Base-by-base conservation (phyloP, 1,139 yeast species). In the Debaryomyces nepalensis region DNA sequence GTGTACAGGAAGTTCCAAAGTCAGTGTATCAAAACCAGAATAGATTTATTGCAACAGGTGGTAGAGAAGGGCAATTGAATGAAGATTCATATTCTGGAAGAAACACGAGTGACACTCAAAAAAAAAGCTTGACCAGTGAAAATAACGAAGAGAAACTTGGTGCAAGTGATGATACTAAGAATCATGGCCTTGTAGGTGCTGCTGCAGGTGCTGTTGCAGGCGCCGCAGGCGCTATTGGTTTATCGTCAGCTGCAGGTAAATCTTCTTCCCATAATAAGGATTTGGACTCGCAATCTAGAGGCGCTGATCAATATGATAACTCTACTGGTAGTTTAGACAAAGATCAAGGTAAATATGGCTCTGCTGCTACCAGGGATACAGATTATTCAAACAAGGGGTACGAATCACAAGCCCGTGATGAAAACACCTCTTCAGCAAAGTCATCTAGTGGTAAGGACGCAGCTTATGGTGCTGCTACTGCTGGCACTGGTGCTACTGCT, bases 11-110 rank as follows among this genome's bases (percentile, higher is more conserved):
- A 20, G 50, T 50, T 16, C 54, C 57, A 9, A 20, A 26, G 5
- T 16, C 27, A 1, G 37, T 40, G 9, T 38, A 19, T 35, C 20
- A 41, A 30, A 42, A 45, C 33, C 57, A 53, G 30, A 53, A 47
- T 33, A 48, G 41, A 20, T 51, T 44, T 24, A 42, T 50, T 23
- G 40, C 49, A 6, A 44, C 57, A 9, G 57, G 57, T 10, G 58
- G 57, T 20, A 54, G 47, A 40, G 43, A 41, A 11, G 56, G 56
- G 6, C 26, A 35, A 3, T 40, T 50, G 20, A 11, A 20, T 11
- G 53, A 42, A 11, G 36, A 27, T 9, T 14, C 29, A 14, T 9
- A 9, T 2, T 16, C 31, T 20, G 16, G 33, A 5, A n/a, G 14
- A 4, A 11, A n/a, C 10, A 2, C 14, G 11, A 22, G 27, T 18